Evolutionary conservation across 2,329 filamentous ascomycete species (phyloP), one percentile per base, ranked within the genome.

Genomic region (Gliomastix tumulicola): DNA sequence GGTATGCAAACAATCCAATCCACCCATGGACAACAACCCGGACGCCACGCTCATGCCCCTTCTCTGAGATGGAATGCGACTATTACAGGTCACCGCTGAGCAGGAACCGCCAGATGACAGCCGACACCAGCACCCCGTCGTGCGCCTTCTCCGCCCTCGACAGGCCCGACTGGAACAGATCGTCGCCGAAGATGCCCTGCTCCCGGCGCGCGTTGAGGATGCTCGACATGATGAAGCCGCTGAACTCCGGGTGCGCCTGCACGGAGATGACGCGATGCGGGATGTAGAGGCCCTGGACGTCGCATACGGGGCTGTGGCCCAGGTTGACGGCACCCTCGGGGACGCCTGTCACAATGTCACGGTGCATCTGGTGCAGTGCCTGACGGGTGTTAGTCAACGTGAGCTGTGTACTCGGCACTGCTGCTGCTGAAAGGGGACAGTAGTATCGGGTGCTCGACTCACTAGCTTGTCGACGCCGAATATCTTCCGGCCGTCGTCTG

Each of bases 221-320:
- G 36, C 59, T 54, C 2, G 56, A 53, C 43, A 68, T 64, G 37
- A 62, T 62, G 12, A 57, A 51, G 16, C 50, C 47, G 3, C 56
- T 62, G 40, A 65, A 69, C 37, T 71, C 67, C 6, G 67, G 67
- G 36, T 71, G 67, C n/a, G 64, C 67, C 37, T 71, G 67, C 1
- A 71, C 56, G 3, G 62, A 60, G 18, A 70, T 49, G 32, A 66
- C 51, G 3, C 47, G 47, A 3, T 52, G 48, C 3, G 65, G 58
- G 6, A 49, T 47, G 44, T 68, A 68, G 30, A 71, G 53, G 12
- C 56, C 63, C 30, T 71, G 66, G 3, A 66, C 51, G n/a, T 47
- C 41, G 45, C 67, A 71, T 22, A 51, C 53, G 10, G 52, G 48
- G 30, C 60, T 69, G 38, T 53, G 58, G 7, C 63, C 66, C 3